phyloP scores from a whole-genome alignment of 345 rosid species.

The Pugionium cornutum region DNA sequence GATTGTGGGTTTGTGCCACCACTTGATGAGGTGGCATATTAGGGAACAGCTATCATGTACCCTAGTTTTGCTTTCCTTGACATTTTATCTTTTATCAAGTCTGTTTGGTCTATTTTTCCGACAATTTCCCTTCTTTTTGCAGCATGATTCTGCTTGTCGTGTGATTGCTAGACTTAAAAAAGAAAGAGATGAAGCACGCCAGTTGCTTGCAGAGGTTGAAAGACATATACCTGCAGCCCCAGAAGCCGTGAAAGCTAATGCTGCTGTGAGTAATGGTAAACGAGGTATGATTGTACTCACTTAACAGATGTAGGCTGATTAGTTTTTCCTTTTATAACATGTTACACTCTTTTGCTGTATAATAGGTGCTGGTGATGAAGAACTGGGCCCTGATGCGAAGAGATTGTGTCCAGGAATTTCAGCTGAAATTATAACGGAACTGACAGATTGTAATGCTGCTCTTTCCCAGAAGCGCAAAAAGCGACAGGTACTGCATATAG shows the following conservation, averaged over 20 bases:
- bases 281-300: constrained; percentile 51
- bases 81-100: constrained; percentile 5
- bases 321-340: constrained; percentile 12
- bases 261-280: constrained; percentile 79
- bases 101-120: constrained; percentile 9
- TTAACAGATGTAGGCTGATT: not conserved
- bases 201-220: constrained; percentile 78
- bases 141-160: constrained; percentile 99
- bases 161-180: constrained; percentile 96
- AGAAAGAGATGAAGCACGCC: constrained; percentile 88
- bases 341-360: constrained; percentile 21
- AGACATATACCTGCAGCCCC: constrained; percentile 65
- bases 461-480: constrained; percentile 91
- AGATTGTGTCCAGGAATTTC: constrained; percentile 76
- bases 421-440: constrained; percentile 56
- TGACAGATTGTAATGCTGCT: constrained; percentile 82
- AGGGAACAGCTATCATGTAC: not conserved
- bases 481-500: constrained; percentile 55
- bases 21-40: constrained; percentile 6
- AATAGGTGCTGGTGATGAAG: constrained; percentile 55
- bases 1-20: constrained; percentile 6
- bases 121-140: constrained; percentile 26
- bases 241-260: constrained; percentile 48
- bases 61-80: constrained; percentile 8
- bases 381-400: constrained; percentile 53